Evolutionary conservation across 129 eudicot genomes (phyloP).

Genomic region (Glebionis coronaria): DNA sequence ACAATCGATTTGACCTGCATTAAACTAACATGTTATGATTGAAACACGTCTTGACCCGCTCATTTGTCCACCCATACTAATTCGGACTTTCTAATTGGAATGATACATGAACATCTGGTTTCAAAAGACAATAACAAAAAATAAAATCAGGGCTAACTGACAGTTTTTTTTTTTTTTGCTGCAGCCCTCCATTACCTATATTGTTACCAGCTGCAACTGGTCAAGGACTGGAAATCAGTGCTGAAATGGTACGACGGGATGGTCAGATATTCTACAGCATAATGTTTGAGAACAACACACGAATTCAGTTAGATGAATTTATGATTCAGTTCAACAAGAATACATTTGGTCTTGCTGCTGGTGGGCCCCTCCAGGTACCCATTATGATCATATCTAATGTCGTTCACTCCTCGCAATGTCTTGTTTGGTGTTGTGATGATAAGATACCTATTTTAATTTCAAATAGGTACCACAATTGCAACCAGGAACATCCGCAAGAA

Average conservation of each 20-base stretch:
- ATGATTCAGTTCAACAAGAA: conserved; percentile 97
- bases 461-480: conserved; percentile 75
- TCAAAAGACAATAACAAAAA: no score
- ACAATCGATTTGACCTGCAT: neutral
- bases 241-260: conserved; percentile 73
- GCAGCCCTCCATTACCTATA: conserved; percentile 36
- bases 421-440: neutral
- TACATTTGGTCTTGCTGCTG: conserved; percentile 93
- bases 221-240: conserved; percentile 44
- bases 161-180: neutral
- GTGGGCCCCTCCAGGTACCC: conserved; percentile 77
- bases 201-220: conserved; percentile 31
- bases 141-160: no score
- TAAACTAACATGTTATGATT: neutral
- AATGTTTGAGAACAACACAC: conserved; percentile 76
- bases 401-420: neutral
- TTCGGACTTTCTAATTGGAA: no score
- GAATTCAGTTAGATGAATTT: conserved; percentile 70
- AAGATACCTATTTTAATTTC: neutral
- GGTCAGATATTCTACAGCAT: conserved; percentile 86
- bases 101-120: no score
- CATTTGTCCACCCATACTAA: neutral
- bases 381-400: neutral
- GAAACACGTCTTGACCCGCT: neutral
- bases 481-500: conserved; percentile 77